Evolutionary conservation across 352 stramenopile genomes (phyloP), one percentile per base, ranked within the genome.

Genomic region (Globisporangium okanoganense): DNA sequence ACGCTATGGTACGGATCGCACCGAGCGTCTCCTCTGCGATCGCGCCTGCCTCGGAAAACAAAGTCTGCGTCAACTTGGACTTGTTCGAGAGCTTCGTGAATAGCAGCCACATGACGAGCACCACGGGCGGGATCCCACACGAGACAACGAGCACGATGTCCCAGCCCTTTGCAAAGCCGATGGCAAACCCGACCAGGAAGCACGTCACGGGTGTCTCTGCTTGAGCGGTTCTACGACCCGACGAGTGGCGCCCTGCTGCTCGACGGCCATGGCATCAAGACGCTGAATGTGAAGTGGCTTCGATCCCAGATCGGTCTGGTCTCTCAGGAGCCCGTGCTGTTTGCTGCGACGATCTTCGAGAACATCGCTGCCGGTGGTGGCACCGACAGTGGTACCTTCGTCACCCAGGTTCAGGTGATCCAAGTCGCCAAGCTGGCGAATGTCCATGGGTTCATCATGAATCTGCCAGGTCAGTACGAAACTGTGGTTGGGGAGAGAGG

Each of bases 391-490:
- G 12, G 13, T 7, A 12, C 5, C 14, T 2, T 20, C 6, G n/a
- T 44, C 12, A 44, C 10, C 38, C 38, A 44, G 16, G 38, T n/a
- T 9, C 38, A 44, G n/a, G 38, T 44, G 14, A 22, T 44, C 1
- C 38, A n/a, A 44, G 14, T 12, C 6, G 38, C 38, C 13, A 44
- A 44, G 5, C 14, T 76, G 36, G 65, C 70, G 12, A 81, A 79
- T 27, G 71, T 68, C 1, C 73, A 82, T 48, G 72, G 63, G 5
- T 82, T 82, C 64, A 97, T 98, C 57, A 79, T 79, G 59, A 62
- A 67, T 16, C 79, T 98, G 16, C 90, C 92, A 76, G 24, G 78
- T 77, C 49, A 94, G 78, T 97, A 96, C 70, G 81, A 97, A 67
- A 81, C 74, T 0, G 10, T 73, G 18, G 70, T 79, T 2, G 74